Conservation (phyloP, 73 alveolate species). For the Tetrahymena thermophila region DNA sequence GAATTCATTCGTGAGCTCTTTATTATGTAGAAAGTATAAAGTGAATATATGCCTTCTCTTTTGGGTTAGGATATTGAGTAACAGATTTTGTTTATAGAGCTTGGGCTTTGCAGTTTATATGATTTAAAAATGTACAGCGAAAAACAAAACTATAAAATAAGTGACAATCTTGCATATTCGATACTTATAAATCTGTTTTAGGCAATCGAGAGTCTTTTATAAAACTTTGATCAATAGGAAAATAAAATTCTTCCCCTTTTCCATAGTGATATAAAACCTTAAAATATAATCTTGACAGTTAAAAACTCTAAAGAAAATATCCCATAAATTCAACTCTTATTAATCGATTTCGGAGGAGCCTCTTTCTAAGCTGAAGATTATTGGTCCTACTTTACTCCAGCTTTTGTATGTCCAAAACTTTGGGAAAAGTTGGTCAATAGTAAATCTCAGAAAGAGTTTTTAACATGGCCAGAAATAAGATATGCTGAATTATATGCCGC, state of each 20-base stretch:
- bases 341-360: neutral
- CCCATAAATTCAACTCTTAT: neutral
- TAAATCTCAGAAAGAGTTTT: neutral
- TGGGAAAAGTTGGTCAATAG: neutral
- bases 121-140: neutral
- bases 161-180: neutral
- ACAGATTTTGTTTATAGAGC: neutral
- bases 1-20: neutral
- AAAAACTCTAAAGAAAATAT: neutral
- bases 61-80: neutral
- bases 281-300: neutral
- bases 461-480: neutral
- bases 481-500: neutral
- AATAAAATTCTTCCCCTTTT: neutral
- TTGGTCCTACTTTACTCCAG: neutral
- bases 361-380: neutral
- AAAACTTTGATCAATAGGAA: neutral
- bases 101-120: neutral
- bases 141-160: neutral
- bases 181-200: neutral
- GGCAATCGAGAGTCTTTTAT: neutral
- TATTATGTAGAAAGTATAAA: neutral
- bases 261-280: neutral
- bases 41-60: neutral
- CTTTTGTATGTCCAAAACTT: neutral